Base-by-base conservation (phyloP, 257 asterid genomes). In the Nemophila menziesii region DNA sequence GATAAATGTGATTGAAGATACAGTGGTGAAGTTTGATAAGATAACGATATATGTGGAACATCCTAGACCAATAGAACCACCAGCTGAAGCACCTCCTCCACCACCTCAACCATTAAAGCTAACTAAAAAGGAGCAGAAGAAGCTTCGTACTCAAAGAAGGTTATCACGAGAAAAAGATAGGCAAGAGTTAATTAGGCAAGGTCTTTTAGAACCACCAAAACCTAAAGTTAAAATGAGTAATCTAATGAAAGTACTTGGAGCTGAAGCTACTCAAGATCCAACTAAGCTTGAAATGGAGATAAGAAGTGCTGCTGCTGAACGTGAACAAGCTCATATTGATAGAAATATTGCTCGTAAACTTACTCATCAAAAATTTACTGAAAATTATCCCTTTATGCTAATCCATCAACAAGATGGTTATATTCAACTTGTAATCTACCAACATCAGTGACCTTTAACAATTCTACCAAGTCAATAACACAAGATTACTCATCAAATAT, bases 191-290 rank as follows among this genome's bases (percentile, higher is more conserved):
- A 90, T 90, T 26, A 65, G 96, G 53, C 77, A 79, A 16, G 96
- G 96, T 15, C 83, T 81, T 16, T 11, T 81, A 22, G 96, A 85
- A 65, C 94, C 96, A 16, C 96, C 96, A 38, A 81, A 81, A 49
- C 71, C 94, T 0, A 85, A 85, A 70, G 83, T 90, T 45, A 90
- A 90, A 64, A 81, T 90, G 96, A 90, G 94, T 77, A 90, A 90
- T 66, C 92, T 90, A 64, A 81, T 81, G 94, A 85, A 68, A 63
- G 92, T 81, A 48, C 96, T 90, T 11, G 99, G 99, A 39, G 66
- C 96, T 16, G 96, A 90, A 71, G 99, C 99, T 34, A 85, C 99
- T 39, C 96, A 85, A 60, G 94, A 90, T 55, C 99, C 99, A 55
- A 85, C 96, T 5, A 81, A 68, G 72, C 80, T 90, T 22, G 99